Percentiles rank a stretch among this genome's conserved stretches.
Evolutionary conservation across 176 grass and related monocot species (phyloP).

Genomic region (Lolium multiflorum): DNA sequence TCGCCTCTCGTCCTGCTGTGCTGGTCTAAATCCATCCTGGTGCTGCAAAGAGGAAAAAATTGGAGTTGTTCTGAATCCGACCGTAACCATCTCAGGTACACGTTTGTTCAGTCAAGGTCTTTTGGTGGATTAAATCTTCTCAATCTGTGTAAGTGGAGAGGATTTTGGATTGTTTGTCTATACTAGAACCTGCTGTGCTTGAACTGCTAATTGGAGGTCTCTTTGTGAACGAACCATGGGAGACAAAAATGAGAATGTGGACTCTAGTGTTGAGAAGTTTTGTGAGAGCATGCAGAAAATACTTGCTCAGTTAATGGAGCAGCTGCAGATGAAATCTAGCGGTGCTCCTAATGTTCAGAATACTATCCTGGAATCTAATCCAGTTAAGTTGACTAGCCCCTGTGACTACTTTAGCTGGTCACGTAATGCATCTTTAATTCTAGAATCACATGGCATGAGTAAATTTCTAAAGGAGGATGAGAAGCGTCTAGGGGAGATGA

Average conservation of each 20-base stretch:
- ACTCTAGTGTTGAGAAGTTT: background rate
- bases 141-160: background rate
- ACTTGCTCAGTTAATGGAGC: background rate
- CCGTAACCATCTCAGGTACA: too few relatives aligned
- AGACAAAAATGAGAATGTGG: too few relatives aligned
- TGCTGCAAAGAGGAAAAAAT: too few relatives aligned
- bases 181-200: too few relatives aligned
- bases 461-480: background rate
- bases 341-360: background rate
- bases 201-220: background rate
- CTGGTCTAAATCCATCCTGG: too few relatives aligned
- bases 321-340: background rate
- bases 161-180: too few relatives aligned
- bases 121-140: too few relatives aligned
- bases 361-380: background rate
- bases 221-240: background rate
- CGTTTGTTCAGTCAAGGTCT: too few relatives aligned
- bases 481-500: background rate
- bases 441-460: background rate
- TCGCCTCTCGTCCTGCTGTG: too few relatives aligned
- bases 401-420: background rate
- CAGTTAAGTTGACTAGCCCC: background rate
- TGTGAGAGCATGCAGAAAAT: background rate
- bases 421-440: background rate
- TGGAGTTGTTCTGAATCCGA: too few relatives aligned